Evolutionary conservation across 1,284 basidiomycete species (phyloP).

Genomic region (Amylostereum chailletii): DNA sequence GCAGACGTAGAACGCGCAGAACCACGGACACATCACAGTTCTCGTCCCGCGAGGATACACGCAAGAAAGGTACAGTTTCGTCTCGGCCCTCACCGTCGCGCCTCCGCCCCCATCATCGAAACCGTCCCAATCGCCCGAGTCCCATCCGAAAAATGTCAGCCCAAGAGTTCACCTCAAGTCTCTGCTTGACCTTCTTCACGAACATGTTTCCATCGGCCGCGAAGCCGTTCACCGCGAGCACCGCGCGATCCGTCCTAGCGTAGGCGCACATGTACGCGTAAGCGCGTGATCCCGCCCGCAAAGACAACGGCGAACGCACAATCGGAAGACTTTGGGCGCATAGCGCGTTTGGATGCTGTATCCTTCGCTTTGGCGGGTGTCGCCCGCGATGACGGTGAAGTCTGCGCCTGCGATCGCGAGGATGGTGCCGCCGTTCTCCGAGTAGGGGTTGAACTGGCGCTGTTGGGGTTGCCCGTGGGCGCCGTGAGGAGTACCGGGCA

Average conservation of each 20-base stretch:
- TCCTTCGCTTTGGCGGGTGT: constrained; percentile 91
- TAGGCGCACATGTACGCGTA: constrained; percentile 10
- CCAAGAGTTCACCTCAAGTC: constrained; percentile 64
- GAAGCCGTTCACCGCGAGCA: constrained; percentile 91
- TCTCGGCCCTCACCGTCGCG: too few relatives aligned
- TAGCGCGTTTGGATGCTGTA: constrained; percentile 95
- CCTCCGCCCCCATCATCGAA: too few relatives aligned
- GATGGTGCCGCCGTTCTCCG: constrained; percentile 89
- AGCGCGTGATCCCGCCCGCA: constrained; percentile 7
- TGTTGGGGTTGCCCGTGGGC: constrained; percentile 37
- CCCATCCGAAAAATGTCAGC: too few relatives aligned
- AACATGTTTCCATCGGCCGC: constrained; percentile 94
- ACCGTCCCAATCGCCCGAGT: too few relatives aligned
- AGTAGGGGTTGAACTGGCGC: constrained; percentile 78
- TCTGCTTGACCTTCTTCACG: constrained; percentile 89
- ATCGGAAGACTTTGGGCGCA: constrained; percentile 82
- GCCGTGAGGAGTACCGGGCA: constrained; percentile 27
- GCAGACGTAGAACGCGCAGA: too few relatives aligned
- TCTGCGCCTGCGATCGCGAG: constrained; percentile 89
- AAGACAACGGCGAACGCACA: constrained; percentile 40
- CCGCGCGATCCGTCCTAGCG: constrained; percentile 81
- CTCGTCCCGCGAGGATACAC: too few relatives aligned
- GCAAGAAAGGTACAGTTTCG: too few relatives aligned
- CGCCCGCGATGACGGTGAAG: constrained; percentile 89
- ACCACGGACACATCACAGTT: too few relatives aligned